Evolutionary conservation across 2,329 filamentous ascomycete genomes (phyloP).

Genomic region (Diaporthe ilicicola): DNA sequence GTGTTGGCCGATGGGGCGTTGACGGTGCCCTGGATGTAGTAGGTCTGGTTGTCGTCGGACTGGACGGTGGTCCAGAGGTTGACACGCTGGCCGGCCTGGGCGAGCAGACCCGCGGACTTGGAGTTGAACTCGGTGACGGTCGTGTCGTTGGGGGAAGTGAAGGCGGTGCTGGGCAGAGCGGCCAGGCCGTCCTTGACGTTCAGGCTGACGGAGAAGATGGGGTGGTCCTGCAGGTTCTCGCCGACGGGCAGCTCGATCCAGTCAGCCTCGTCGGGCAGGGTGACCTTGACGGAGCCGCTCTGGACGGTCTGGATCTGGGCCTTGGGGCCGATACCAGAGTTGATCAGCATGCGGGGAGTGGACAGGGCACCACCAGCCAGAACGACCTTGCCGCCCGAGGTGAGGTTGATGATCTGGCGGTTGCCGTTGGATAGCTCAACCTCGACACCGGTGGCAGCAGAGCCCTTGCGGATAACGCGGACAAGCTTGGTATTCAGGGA

Average conservation of each 20-base stretch:
- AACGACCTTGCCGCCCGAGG: constrained; percentile 36
- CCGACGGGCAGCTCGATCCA: constrained; percentile 41
- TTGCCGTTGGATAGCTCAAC: constrained; percentile 35
- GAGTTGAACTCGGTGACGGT: constrained; percentile 46
- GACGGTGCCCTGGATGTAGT: constrained; percentile 56
- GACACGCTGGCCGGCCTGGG: constrained; percentile 56
- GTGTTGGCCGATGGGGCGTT: constrained; percentile 51
- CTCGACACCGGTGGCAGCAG: constrained; percentile 38
- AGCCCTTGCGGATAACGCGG: constrained; percentile 35
- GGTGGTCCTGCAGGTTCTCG: constrained; percentile 36
- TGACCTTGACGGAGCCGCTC: constrained; percentile 32
- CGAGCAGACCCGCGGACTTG: constrained; percentile 48
- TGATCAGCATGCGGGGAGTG: constrained; percentile 36
- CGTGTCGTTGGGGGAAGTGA: constrained; percentile 40
- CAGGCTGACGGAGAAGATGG: constrained; percentile 40
- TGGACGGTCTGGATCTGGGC: constrained; percentile 35
- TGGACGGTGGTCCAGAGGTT: constrained; percentile 56
- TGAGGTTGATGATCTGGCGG: constrained; percentile 39
- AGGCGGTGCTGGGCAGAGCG: constrained; percentile 36
- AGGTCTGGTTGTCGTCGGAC: constrained; percentile 48
- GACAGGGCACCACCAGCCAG: constrained; percentile 39
- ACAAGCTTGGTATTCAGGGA: constrained; percentile 39
- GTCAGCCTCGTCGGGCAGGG: constrained; percentile 36
- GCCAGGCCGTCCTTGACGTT: constrained; percentile 38
- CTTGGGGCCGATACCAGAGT: constrained; percentile 33